Conservation (phyloP, 345 rosid species). For the Anastatica hierochuntica region DNA sequence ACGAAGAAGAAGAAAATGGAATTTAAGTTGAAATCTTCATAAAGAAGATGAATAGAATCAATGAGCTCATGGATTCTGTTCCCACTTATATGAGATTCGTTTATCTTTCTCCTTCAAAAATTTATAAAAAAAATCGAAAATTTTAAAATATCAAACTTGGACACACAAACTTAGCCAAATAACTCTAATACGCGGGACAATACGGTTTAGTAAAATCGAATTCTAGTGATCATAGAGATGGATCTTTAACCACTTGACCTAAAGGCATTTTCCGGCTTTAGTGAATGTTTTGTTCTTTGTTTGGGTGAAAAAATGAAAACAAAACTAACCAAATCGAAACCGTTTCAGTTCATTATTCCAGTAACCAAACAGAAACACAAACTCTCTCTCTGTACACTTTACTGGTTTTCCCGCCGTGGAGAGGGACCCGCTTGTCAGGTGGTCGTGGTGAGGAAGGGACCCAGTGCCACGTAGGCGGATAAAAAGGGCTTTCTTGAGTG, state of each 20-base stretch:
- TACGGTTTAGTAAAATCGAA: too few relatives aligned
- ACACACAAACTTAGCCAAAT: too few relatives aligned
- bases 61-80: constrained; percentile 42
- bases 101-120: constrained; percentile 15
- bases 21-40: constrained; percentile 40
- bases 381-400: constrained; percentile 12
- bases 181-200: too few relatives aligned
- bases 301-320: constrained; percentile 16
- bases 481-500: too few relatives aligned
- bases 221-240: too few relatives aligned
- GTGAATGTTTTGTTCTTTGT: background rate
- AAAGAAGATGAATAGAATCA: constrained; percentile 39
- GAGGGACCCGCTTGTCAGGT: constrained; percentile 20
- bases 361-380: constrained; percentile 5
- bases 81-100: constrained; percentile 33
- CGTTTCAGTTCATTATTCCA: constrained; percentile 13
- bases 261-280: too few relatives aligned
- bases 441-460: constrained; percentile 20
- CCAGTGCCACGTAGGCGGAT: constrained; percentile 29
- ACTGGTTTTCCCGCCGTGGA: constrained; percentile 32
- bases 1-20: constrained; percentile 5
- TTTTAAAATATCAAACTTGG: constrained; percentile 14
- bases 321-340: constrained; percentile 18
- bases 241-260: too few relatives aligned
- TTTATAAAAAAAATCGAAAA: constrained; percentile 14